Conservation (phyloP, 2,329 filamentous ascomycete species). For the Diplocarpon rosae region DNA sequence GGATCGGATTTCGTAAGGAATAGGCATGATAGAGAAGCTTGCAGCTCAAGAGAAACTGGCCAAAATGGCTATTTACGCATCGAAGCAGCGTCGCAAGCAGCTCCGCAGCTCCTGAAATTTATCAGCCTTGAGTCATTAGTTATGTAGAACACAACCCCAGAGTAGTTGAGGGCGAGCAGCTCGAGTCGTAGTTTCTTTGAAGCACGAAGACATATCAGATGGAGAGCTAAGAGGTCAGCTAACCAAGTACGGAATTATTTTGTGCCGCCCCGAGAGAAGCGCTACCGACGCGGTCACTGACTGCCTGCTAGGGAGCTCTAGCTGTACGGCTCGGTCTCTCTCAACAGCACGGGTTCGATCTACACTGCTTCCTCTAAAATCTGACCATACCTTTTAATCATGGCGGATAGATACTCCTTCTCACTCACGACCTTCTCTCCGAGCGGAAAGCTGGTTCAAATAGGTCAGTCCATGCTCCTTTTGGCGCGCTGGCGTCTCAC, state of each 20-base stretch:
- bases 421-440: constrained; percentile 98
- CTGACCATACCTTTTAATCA: constrained; percentile 34
- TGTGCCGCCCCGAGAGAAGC: no score
- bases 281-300: no score
- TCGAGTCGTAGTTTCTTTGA: constrained; percentile 8
- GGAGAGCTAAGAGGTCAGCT: no score
- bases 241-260: no score
- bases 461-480: constrained; percentile 48
- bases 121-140: constrained; percentile 16
- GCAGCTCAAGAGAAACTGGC: constrained; percentile 10
- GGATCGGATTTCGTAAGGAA: constrained; percentile 9
- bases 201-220: background rate
- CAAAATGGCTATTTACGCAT: constrained; percentile 11
- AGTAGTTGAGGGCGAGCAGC: constrained; percentile 1
- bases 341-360: no score
- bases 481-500: constrained; percentile 4
- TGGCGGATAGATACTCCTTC: constrained; percentile 99
- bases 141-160: constrained; percentile 8
- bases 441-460: constrained; percentile 98
- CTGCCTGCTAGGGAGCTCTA: no score
- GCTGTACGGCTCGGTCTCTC: no score
- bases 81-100: constrained; percentile 9
- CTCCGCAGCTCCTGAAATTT: constrained; percentile 6
- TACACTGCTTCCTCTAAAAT: constrained; percentile 7
- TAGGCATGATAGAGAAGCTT: constrained; percentile 13